These are phyloP conservation scores for Suillus bovinus DNA, from an alignment of 768 basidiomycete genomes.

Conservation along the genomic window DNA sequence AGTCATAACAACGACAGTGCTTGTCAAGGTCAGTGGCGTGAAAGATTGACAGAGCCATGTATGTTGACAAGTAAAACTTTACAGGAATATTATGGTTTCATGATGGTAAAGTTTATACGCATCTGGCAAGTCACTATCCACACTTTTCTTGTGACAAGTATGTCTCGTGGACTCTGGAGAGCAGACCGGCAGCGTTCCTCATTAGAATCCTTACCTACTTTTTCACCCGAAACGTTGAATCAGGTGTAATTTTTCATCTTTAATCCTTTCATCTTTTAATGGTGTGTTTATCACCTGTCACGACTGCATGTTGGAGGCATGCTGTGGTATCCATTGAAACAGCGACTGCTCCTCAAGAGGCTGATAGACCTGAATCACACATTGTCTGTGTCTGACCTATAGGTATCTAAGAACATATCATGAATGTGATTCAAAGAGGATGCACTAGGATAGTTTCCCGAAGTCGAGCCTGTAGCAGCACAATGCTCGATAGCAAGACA, in stretches of 20 bases:
- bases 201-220: background rate
- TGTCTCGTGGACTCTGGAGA: conserved; percentile 4
- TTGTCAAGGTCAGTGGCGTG: background rate
- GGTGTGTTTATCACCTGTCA: background rate
- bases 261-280: background rate
- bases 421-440: background rate
- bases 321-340: background rate
- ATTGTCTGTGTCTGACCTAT: background rate
- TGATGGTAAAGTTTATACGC: conserved; percentile 4
- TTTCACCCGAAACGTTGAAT: background rate
- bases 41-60: background rate
- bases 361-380: background rate
- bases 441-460: background rate
- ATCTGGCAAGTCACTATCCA: conserved; percentile 5
- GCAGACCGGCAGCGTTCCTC: background rate
- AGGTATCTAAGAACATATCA: background rate
- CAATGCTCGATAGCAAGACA: background rate
- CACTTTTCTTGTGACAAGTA: conserved; percentile 2
- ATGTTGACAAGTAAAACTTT: background rate
- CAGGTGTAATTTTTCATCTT: background rate
- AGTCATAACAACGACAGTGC: background rate
- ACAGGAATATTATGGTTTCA: conserved; percentile 1
- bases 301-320: background rate
- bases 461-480: background rate
- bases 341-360: background rate